A percentile compares a stretch with the other conserved stretches of the same genome.
Evolutionary conservation across 1,139 yeast species (phyloP).

Genomic region (Candida frijolesensis): DNA sequence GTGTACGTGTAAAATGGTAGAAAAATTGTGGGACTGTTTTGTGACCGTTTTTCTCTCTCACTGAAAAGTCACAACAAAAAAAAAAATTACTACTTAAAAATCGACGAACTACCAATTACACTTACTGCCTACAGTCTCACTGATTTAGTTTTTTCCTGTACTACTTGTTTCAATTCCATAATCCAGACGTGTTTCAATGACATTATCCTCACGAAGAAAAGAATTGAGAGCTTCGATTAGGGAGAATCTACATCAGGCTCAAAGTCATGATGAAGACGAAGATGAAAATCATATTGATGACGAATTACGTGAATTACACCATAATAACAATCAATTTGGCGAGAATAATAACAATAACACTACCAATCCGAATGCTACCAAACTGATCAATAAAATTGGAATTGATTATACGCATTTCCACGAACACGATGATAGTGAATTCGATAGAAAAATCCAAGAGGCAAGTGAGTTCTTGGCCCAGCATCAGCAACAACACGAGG

Average conservation of each 20-base stretch:
- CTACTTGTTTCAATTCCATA: background rate
- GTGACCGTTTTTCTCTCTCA: no score
- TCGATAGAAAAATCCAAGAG: background rate
- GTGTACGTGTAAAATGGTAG: background rate
- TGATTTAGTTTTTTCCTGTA: background rate
- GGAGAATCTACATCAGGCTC: slow-evolving; percentile 11
- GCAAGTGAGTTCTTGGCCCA: background rate
- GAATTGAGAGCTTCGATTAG: slow-evolving; percentile 17
- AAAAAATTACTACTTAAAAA: slow-evolving; percentile 1
- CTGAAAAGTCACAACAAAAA: background rate
- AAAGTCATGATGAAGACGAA: slow-evolving; percentile 8
- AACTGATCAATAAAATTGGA: background rate
- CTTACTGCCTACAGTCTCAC: background rate
- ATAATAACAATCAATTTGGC: slow-evolving; percentile 1
- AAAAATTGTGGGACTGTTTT: background rate
- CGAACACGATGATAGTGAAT: background rate
- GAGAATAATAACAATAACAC: background rate
- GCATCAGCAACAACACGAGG: no score
- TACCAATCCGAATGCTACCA: slow-evolving; percentile 2
- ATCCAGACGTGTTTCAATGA: slow-evolving; percentile 8
- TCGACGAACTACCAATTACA: slow-evolving; percentile 4
- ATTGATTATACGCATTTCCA: background rate
- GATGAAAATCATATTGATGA: slow-evolving; percentile 4
- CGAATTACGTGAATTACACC: slow-evolving; percentile 5
- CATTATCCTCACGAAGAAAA: slow-evolving; percentile 17